These are phyloP conservation scores for Epichloe bromicola DNA, from an alignment of 2,329 filamentous ascomycete species.

Conservation along the genomic window DNA sequence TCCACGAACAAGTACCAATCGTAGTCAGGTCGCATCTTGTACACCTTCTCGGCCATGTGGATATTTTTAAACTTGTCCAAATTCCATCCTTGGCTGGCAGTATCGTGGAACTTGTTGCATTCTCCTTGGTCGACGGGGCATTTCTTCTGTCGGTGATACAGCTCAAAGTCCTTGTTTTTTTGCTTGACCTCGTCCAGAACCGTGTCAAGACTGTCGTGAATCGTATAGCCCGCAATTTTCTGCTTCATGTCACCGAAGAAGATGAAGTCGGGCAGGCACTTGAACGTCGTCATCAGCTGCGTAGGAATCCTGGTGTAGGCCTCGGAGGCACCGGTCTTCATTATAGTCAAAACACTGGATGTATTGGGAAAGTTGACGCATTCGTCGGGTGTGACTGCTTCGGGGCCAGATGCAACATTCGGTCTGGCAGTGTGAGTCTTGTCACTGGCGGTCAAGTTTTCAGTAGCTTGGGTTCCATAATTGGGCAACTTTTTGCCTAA, in stretches of 20 bases:
- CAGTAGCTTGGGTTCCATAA: background rate
- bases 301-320: slow-evolving; percentile 37
- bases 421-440: background rate
- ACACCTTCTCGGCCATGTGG: slow-evolving; percentile 44
- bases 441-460: background rate
- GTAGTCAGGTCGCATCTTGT: slow-evolving; percentile 32
- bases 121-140: slow-evolving; percentile 32
- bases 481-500: slow-evolving; percentile 4
- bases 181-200: slow-evolving; percentile 30
- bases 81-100: slow-evolving; percentile 30
- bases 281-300: slow-evolving; percentile 39
- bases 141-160: slow-evolving; percentile 31
- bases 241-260: slow-evolving; percentile 46
- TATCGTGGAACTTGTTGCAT: slow-evolving; percentile 23
- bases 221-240: slow-evolving; percentile 28
- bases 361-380: slow-evolving; percentile 30
- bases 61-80: slow-evolving; percentile 52
- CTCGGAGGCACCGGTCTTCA: slow-evolving; percentile 47
- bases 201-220: slow-evolving; percentile 33
- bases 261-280: slow-evolving; percentile 36
- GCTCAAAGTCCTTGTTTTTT: slow-evolving; percentile 36
- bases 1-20: slow-evolving; percentile 50
- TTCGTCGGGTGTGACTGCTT: slow-evolving; percentile 12
- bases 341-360: slow-evolving; percentile 34
- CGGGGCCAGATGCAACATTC: background rate